A percentile compares a stretch with the other conserved stretches of the same genome.
These are phyloP conservation scores for Neofusicoccum sp. DNA, from an alignment of 2,329 filamentous ascomycete genomes.

Conservation along the genomic window DNA sequence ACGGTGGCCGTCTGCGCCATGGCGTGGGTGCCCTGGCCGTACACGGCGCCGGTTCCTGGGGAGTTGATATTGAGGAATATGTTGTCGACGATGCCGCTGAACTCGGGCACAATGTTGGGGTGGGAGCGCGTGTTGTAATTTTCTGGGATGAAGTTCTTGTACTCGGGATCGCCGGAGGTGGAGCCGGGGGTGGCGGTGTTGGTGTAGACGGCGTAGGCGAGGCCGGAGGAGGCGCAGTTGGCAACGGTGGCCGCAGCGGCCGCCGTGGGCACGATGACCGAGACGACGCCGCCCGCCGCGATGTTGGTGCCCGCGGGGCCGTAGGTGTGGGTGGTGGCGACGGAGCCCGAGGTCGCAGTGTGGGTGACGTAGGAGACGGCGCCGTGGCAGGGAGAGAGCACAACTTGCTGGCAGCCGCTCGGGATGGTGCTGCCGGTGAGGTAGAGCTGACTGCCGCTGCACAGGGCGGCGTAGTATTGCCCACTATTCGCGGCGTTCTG, in stretches of 20 bases:
- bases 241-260: no score
- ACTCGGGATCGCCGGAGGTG: not conserved
- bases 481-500: not conserved
- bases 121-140: not conserved
- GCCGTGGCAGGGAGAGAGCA: not conserved
- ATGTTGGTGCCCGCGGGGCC: not conserved
- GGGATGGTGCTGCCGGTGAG: not conserved
- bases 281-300: not conserved
- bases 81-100: not conserved
- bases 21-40: not conserved
- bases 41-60: not conserved
- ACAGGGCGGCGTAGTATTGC: not conserved
- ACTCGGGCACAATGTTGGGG: not conserved
- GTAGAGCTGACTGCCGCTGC: not conserved
- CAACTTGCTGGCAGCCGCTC: not conserved
- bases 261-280: not conserved
- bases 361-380: not conserved
- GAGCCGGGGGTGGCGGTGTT: not conserved
- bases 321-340: not conserved
- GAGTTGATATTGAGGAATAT: not conserved
- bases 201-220: not conserved
- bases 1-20: not conserved
- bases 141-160: not conserved
- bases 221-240: not conserved
- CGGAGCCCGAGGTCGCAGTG: not conserved